phyloP scores from a whole-genome alignment of 73 alveolate genomes.

The Paramecium biaurelia region DNA sequence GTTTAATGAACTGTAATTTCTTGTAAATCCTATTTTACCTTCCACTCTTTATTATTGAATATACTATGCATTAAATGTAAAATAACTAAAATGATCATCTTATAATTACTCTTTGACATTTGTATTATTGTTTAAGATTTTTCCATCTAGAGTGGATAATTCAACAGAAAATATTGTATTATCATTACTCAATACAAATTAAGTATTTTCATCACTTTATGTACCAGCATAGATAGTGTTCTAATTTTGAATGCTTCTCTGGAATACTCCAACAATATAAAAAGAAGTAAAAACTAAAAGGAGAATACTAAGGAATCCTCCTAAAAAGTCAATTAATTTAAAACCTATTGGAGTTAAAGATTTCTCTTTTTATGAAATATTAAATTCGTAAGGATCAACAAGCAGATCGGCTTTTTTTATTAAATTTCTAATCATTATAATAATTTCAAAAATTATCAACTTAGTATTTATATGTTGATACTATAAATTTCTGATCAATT shows the following conservation, averaged over 20 bases:
- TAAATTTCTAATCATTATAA: background rate
- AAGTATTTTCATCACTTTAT: background rate
- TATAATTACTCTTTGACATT: background rate
- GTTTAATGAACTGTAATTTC: background rate
- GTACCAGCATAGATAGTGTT: background rate
- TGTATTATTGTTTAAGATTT: background rate
- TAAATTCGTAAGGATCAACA: constrained; percentile 23
- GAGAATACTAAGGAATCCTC: background rate
- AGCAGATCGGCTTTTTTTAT: background rate
- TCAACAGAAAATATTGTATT: background rate
- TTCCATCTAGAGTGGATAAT: background rate
- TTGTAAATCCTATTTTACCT: background rate
- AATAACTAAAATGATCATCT: background rate
- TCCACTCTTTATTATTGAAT: background rate
- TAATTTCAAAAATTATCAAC: background rate
- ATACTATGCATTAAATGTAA: background rate
- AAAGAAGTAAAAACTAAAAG: background rate
- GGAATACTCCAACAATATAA: background rate
- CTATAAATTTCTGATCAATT: background rate
- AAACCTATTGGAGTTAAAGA: constrained; percentile 7
- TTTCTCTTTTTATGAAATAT: background rate
- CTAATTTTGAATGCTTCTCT: background rate
- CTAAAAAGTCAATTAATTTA: background rate
- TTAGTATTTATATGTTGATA: background rate
- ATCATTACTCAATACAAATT: background rate